phyloP scores from a whole-genome alignment of 176 grass and related monocot genomes.

The Phoenix roebelenii region DNA sequence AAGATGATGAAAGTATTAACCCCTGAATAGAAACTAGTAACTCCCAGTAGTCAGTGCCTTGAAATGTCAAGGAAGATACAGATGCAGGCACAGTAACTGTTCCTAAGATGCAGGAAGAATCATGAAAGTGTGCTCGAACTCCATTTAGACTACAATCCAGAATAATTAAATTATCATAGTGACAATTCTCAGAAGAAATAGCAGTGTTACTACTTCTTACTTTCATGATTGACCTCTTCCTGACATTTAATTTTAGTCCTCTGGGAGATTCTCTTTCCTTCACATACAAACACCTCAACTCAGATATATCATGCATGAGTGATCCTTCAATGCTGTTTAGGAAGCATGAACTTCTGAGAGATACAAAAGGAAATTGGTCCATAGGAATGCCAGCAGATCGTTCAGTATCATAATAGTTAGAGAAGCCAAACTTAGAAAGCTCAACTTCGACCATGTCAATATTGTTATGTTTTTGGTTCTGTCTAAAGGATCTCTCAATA shows the following conservation, averaged over 20 bases:
- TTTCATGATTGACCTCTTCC: slow-evolving; percentile 4
- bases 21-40: slow-evolving; percentile 50
- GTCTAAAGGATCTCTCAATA: slow-evolving; percentile 15
- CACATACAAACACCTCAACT: slow-evolving; percentile 18
- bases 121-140: slow-evolving; percentile 63
- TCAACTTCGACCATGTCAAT: slow-evolving; percentile 13
- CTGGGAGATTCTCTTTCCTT: slow-evolving; percentile 25
- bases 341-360: slow-evolving; percentile 9
- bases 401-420: slow-evolving; percentile 34
- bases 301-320: slow-evolving; percentile 27
- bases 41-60: slow-evolving; percentile 49
- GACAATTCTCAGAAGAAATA: slow-evolving; percentile 8
- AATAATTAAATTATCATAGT: slow-evolving; percentile 27
- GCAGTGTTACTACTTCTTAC: slow-evolving; percentile 17
- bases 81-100: slow-evolving; percentile 48
- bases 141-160: slow-evolving; percentile 50
- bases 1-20: slow-evolving; percentile 53
- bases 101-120: slow-evolving; percentile 60
- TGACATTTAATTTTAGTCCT: slow-evolving; percentile 22
- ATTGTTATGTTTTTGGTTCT: slow-evolving; percentile 21
- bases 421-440: slow-evolving; percentile 44
- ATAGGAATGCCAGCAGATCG: slow-evolving; percentile 35
- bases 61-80: slow-evolving; percentile 40
- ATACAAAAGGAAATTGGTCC: slow-evolving; percentile 64
- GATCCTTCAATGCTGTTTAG: slow-evolving; percentile 20